Conservation (phyloP, 768 basidiomycete genomes). For the Russula abietina region DNA sequence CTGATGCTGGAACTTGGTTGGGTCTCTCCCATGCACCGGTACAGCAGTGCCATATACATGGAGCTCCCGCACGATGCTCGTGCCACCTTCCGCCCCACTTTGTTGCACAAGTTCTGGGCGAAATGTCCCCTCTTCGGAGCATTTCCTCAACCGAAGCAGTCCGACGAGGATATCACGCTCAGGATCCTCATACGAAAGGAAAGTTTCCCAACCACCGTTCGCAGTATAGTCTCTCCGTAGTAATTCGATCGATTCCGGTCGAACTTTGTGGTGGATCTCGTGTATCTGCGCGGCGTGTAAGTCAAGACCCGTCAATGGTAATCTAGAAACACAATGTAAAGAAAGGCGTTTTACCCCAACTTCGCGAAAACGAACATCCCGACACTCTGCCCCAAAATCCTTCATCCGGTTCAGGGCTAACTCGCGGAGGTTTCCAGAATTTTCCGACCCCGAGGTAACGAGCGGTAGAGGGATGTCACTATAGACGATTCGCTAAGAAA, state of each 20-base stretch:
- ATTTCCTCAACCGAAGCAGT: conserved; percentile 84
- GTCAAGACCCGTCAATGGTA: not conserved
- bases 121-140: conserved; percentile 96
- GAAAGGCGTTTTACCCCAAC: conserved; percentile 67
- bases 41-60: conserved; percentile 99
- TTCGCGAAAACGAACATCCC: conserved; percentile 96
- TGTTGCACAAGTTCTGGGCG: conserved; percentile 76
- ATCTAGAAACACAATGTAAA: conserved; percentile 4
- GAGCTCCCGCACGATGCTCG: conserved; percentile 90
- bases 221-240: conserved; percentile 93
- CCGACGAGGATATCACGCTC: conserved; percentile 95
- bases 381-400: conserved; percentile 95
- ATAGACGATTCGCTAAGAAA: conserved; percentile 8
- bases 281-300: conserved; percentile 58
- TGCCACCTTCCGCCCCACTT: conserved; percentile 67
- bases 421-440: conserved; percentile 94
- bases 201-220: conserved; percentile 99
- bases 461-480: conserved; percentile 97
- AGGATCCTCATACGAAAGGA: conserved; percentile 97
- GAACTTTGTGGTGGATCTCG: conserved; percentile 97
- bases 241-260: conserved; percentile 92
- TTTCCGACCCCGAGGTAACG: conserved; percentile 95
- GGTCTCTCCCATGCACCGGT: conserved; percentile 93
- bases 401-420: conserved; percentile 96
- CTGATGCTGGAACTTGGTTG: conserved; percentile 97